A percentile compares a stretch with the other conserved stretches of the same genome.
Conservation (phyloP, 371 early-diverging fungal genomes). For the Lichtheimia corymbifera region DNA sequence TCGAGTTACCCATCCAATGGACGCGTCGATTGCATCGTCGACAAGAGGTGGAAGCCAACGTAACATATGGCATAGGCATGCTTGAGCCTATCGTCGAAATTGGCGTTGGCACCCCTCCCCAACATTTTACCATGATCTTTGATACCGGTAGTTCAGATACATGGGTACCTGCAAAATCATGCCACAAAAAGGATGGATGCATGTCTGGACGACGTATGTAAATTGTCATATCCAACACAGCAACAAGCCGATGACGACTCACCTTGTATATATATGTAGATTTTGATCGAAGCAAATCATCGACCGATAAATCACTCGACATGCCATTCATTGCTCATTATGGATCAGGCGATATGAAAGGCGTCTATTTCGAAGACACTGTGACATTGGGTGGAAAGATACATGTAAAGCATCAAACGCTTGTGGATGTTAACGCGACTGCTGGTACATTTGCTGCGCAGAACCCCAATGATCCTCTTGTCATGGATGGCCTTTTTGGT, state of each 20-base stretch:
- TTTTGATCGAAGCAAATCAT: slow-evolving; percentile 16
- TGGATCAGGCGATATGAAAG: slow-evolving; percentile 10
- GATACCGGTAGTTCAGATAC: slow-evolving; percentile 19
- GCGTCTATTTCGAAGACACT: slow-evolving; percentile 12
- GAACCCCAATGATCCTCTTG: not conserved
- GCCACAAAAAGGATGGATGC: slow-evolving; percentile 9
- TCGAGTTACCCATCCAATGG: not conserved
- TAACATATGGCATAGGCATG: not conserved
- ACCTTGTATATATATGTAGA: not conserved
- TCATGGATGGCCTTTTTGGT: slow-evolving; percentile 15
- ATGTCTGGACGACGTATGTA: not conserved
- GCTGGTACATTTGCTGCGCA: slow-evolving; percentile 5
- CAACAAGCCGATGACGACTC: not conserved
- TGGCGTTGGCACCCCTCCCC: slow-evolving; percentile 17
- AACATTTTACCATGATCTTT: slow-evolving; percentile 12
- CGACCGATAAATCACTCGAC: slow-evolving; percentile 10
- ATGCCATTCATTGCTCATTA: slow-evolving; percentile 6
- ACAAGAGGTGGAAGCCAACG: not conserved
- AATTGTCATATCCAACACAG: not conserved
- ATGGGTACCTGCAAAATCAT: slow-evolving; percentile 13
- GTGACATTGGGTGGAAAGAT: slow-evolving; percentile 5
- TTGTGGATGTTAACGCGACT: slow-evolving; percentile 7
- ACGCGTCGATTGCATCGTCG: not conserved
- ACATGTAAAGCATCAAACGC: slow-evolving; percentile 2
- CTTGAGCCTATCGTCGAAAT: slow-evolving; percentile 14